phyloP scores from a whole-genome alignment of 2,329 filamentous ascomycete species.

The Aureobasidium leucospermi region DNA sequence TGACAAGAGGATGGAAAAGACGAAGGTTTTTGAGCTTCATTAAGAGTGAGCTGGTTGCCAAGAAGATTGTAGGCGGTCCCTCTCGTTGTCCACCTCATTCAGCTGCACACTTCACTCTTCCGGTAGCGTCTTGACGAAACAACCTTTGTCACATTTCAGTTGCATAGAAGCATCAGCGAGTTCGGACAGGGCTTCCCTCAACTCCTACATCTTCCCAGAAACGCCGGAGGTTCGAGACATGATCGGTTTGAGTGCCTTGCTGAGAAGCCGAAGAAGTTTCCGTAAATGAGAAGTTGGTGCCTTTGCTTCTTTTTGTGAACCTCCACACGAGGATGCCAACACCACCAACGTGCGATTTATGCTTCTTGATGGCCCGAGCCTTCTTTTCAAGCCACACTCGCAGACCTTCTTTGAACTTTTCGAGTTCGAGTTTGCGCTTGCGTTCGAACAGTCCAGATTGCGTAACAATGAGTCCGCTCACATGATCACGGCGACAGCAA shows the following conservation, averaged over 20 bases:
- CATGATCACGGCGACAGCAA: constrained; percentile 37
- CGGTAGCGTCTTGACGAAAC: too few relatives aligned
- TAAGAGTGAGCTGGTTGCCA: too few relatives aligned
- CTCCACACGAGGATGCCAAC: constrained; percentile 35
- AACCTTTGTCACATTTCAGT: too few relatives aligned
- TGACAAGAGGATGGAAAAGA: too few relatives aligned
- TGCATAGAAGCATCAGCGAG: not conserved
- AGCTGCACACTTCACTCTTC: too few relatives aligned
- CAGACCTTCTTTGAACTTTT: constrained; percentile 60
- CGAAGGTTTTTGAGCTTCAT: too few relatives aligned
- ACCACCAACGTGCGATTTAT: constrained; percentile 29
- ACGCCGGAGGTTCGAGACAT: constrained; percentile 42
- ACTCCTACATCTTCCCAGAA: constrained; percentile 53
- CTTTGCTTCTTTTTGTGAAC: constrained; percentile 35
- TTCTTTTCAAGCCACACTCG: constrained; percentile 53
- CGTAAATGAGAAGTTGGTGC: constrained; percentile 29
- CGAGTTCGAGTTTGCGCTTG: constrained; percentile 56
- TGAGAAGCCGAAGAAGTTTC: not conserved
- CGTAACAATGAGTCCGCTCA: constrained; percentile 27
- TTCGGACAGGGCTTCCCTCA: not conserved
- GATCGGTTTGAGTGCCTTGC: constrained; percentile 36
- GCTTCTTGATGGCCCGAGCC: constrained; percentile 30
- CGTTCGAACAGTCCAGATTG: constrained; percentile 47
- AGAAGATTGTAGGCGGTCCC: too few relatives aligned
- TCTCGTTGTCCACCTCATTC: too few relatives aligned